phyloP scores from a whole-genome alignment of 768 basidiomycete genomes.

The Chalciporus pseudorubinellus region DNA sequence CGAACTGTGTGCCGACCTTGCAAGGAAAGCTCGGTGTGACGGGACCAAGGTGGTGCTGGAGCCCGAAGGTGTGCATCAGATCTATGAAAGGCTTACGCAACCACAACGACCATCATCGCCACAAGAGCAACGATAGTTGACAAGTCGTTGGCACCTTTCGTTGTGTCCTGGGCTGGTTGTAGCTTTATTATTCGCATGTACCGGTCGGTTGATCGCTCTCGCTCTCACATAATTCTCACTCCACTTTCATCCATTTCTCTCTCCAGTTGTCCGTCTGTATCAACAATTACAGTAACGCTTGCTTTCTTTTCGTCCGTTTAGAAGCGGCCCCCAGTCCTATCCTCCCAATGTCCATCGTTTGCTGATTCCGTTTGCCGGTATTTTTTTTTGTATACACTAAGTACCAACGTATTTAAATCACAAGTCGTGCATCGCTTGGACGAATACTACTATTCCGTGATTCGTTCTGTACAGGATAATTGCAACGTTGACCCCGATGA shows the following conservation, averaged over 20 bases:
- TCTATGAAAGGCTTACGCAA: slow-evolving; percentile 40
- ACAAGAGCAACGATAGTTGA: slow-evolving; percentile 13
- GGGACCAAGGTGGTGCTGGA: slow-evolving; percentile 80
- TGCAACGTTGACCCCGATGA: too few species aligned
- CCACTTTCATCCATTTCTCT: neutral
- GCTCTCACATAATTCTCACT: neutral
- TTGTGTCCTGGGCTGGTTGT: neutral
- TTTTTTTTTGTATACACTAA: neutral
- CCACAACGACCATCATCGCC: slow-evolving; percentile 5
- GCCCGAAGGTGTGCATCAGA: slow-evolving; percentile 41
- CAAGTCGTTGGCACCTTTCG: neutral
- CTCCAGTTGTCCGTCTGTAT: neutral
- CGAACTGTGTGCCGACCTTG: slow-evolving; percentile 74
- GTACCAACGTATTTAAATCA: neutral
- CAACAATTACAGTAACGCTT: neutral
- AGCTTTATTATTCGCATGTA: neutral
- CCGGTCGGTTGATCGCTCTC: too few species aligned
- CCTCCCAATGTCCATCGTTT: neutral
- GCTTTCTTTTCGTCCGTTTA: neutral
- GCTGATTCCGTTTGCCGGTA: neutral
- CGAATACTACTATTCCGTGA: too few species aligned
- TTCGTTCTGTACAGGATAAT: too few species aligned
- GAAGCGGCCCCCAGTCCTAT: neutral
- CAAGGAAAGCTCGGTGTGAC: slow-evolving; percentile 79
- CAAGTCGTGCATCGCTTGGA: too few species aligned